phyloP scores from a whole-genome alignment of 2,329 filamentous ascomycete genomes.

The Ceratocystis variospora region DNA sequence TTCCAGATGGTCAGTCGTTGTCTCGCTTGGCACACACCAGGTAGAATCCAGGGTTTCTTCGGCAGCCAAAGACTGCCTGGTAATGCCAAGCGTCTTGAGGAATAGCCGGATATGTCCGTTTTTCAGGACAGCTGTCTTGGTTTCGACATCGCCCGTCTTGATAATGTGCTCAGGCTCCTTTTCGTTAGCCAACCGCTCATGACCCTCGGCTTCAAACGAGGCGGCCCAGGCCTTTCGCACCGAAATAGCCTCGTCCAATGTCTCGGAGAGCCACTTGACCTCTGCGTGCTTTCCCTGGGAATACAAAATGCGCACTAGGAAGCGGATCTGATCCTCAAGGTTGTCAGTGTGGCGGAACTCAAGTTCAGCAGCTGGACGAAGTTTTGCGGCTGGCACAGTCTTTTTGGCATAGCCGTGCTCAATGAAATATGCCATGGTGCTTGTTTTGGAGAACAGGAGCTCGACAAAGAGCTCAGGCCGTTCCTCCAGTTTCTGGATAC shows the following conservation, averaged over 20 bases:
- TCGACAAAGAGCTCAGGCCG: constrained; percentile 77
- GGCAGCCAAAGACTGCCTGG: constrained; percentile 37
- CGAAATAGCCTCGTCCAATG: constrained; percentile 51
- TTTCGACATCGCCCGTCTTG: constrained; percentile 49
- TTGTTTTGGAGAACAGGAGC: constrained; percentile 87
- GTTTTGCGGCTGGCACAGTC: constrained; percentile 43
- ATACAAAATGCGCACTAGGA: constrained; percentile 65
- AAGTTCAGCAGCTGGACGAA: constrained; percentile 63
- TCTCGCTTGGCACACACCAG: constrained; percentile 60
- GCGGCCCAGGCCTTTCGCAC: constrained; percentile 68
- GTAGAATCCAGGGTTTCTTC: constrained; percentile 62
- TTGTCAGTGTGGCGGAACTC: constrained; percentile 64
- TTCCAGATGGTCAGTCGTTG: constrained; percentile 52
- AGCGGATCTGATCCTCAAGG: constrained; percentile 57
- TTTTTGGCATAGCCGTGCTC: constrained; percentile 82
- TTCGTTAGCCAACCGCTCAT: constrained; percentile 13
- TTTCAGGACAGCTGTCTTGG: constrained; percentile 67
- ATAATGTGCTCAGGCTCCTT: constrained; percentile 30
- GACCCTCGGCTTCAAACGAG: constrained; percentile 46
- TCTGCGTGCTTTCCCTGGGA: constrained; percentile 65
- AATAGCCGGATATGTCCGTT: constrained; percentile 78
- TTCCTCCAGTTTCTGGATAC: constrained; percentile 72
- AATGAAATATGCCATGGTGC: constrained; percentile 68
- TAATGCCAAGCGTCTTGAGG: constrained; percentile 60
- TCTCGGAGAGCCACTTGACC: constrained; percentile 67